These are phyloP conservation scores for Malus sieversii DNA, from an alignment of 306 rosid species.

Conservation along the genomic window DNA sequence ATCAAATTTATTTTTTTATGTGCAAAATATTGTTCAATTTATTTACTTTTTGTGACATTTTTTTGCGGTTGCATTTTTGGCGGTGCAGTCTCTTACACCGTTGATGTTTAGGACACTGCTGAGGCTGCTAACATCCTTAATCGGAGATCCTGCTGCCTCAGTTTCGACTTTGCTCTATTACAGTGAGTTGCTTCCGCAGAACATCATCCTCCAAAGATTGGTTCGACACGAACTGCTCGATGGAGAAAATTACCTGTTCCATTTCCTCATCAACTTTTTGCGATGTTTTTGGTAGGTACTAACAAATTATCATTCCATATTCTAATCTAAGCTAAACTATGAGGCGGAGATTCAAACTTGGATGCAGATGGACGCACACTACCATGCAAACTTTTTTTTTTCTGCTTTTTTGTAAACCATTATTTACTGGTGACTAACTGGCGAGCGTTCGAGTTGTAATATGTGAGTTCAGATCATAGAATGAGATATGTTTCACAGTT, in stretches of 20 bases:
- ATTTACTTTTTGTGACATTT: neutral
- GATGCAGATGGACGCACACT: neutral
- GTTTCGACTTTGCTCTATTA: constrained; percentile 51
- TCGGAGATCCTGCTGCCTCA: constrained; percentile 41
- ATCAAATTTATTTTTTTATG: neutral
- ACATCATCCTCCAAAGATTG: constrained; percentile 35
- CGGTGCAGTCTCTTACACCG: constrained; percentile 45
- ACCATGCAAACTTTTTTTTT: neutral
- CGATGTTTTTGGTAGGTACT: constrained; percentile 37
- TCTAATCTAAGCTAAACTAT: neutral
- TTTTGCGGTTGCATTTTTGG: neutral
- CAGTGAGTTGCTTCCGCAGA: constrained; percentile 59
- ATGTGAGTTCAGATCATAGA: neutral
- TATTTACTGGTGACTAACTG: neutral
- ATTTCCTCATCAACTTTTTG: constrained; percentile 39
- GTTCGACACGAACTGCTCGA: constrained; percentile 52
- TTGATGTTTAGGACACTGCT: constrained; percentile 53
- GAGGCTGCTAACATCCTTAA: constrained; percentile 42
- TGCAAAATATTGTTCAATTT: neutral
- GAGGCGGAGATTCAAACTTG: neutral
- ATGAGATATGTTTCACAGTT: neutral
- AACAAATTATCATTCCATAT: neutral
- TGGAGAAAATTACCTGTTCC: constrained; percentile 47
- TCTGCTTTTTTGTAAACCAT: neutral
- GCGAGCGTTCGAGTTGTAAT: neutral